Conservation (phyloP, 139 green algal species). For the Micractinium conductrix region DNA sequence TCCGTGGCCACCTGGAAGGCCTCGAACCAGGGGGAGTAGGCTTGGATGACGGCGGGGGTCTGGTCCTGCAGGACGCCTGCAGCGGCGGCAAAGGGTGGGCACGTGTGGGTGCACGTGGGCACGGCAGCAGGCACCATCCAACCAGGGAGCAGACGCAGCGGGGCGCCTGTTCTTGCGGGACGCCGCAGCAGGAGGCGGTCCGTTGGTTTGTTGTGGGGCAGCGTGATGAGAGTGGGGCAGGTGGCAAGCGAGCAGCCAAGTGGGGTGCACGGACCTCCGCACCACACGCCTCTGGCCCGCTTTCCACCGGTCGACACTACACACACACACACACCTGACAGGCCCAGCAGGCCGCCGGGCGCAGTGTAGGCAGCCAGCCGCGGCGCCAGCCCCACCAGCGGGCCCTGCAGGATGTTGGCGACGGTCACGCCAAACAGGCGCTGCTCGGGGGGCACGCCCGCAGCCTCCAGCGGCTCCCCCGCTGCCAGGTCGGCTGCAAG, state of each 20-base stretch:
- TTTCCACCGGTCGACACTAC: too few species aligned
- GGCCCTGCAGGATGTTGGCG: constrained; percentile 88
- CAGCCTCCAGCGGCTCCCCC: constrained; percentile 44
- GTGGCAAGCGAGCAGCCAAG: too few species aligned
- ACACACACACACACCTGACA: constrained; percentile 47
- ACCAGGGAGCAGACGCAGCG: too few species aligned
- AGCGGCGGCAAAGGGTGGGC: neutral
- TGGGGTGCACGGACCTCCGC: too few species aligned
- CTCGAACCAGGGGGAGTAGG: constrained; percentile 39
- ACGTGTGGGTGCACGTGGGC: too few species aligned
- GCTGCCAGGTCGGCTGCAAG: constrained; percentile 33
- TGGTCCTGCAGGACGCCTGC: constrained; percentile 71
- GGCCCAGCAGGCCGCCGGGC: constrained; percentile 57
- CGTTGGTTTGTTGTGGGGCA: too few species aligned
- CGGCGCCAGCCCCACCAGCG: constrained; percentile 68
- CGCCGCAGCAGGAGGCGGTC: too few species aligned
- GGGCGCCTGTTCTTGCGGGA: too few species aligned
- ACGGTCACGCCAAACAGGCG: constrained; percentile 29
- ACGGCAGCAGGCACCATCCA: too few species aligned
- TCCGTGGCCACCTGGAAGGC: constrained; percentile 32
- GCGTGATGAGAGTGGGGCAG: too few species aligned
- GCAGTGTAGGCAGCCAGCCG: constrained; percentile 52
- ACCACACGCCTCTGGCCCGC: too few species aligned
- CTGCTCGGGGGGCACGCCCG: constrained; percentile 4
- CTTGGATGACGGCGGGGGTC: constrained; percentile 32